Percentiles rank a stretch among this genome's conserved stretches.
Evolutionary conservation across 331 rosid genomes (phyloP).

Genomic region (Saraca asoca): DNA sequence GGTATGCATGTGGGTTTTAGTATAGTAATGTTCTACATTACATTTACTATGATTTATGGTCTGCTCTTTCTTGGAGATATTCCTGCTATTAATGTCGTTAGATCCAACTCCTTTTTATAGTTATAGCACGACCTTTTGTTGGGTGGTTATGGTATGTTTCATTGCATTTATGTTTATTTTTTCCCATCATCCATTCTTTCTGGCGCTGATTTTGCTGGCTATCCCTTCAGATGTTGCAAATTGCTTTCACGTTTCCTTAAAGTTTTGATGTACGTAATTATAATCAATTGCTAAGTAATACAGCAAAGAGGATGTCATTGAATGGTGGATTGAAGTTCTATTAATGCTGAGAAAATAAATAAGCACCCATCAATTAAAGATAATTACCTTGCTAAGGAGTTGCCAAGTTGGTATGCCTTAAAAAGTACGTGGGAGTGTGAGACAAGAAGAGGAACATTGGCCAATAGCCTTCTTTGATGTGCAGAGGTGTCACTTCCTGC

Average conservation of each 20-base stretch:
- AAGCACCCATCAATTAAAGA: conserved; percentile 14
- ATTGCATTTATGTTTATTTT: conserved; percentile 18
- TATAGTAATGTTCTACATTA: background rate
- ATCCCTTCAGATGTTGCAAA: conserved; percentile 26
- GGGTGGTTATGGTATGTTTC: conserved; percentile 20
- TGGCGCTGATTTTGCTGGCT: conserved; percentile 1
- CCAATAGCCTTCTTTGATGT: conserved; percentile 6
- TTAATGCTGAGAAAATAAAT: background rate
- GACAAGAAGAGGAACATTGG: conserved; percentile 9
- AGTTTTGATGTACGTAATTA: conserved; percentile 8
- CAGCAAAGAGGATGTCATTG: conserved; percentile 15
- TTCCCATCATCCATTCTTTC: conserved; percentile 7
- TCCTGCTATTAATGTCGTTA: background rate
- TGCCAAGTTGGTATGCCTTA: conserved; percentile 6
- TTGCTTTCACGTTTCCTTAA: conserved; percentile 12
- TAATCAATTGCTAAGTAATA: conserved; percentile 12
- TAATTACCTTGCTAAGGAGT: background rate
- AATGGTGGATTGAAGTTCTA: conserved; percentile 13
- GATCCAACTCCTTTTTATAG: background rate
- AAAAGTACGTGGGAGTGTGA: background rate
- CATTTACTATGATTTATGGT: background rate
- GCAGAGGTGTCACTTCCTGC: conserved; percentile 10
- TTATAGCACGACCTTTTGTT: conserved; percentile 17
- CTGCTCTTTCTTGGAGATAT: background rate
- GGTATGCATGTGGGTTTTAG: conserved; percentile 50